Percentiles rank a stretch among this genome's conserved stretches.
phyloP scores from a whole-genome alignment of 176 grass and related monocot genomes.

The Oryza meridionalis region DNA sequence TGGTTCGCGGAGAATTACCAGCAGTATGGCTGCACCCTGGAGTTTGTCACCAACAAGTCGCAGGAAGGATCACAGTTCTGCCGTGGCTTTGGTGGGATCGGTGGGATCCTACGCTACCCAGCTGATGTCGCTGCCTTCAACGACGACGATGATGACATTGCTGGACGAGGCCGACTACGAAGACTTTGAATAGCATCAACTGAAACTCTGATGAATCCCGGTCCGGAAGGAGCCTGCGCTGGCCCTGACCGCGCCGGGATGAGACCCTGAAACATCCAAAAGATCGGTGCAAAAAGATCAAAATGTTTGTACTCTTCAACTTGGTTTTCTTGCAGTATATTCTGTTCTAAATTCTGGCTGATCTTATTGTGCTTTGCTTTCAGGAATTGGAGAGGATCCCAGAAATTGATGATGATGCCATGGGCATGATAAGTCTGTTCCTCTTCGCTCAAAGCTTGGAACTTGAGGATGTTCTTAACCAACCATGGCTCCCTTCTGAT shows the following conservation, averaged over 20 bases:
- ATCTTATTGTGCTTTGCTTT: neutral
- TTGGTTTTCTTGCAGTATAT: neutral
- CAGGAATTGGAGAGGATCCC: slow-evolving; percentile 29
- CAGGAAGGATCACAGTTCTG: slow-evolving; percentile 76
- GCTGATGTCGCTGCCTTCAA: slow-evolving; percentile 38
- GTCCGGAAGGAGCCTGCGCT: slow-evolving; percentile 54
- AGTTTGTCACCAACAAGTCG: slow-evolving; percentile 66
- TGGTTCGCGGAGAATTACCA: slow-evolving; percentile 69
- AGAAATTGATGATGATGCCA: slow-evolving; percentile 12
- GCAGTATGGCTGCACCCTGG: slow-evolving; percentile 55
- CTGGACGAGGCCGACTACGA: slow-evolving; percentile 47
- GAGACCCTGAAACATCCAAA: slow-evolving; percentile 47
- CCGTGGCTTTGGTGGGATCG: slow-evolving; percentile 60
- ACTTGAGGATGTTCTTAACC: slow-evolving; percentile 17
- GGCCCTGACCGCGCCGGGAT: slow-evolving; percentile 22
- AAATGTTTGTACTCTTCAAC: slow-evolving; percentile 13
- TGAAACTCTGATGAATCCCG: slow-evolving; percentile 18
- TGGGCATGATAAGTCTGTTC: neutral
- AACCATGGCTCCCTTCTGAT: slow-evolving; percentile 11
- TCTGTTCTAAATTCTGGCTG: neutral
- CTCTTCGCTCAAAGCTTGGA: slow-evolving; percentile 4
- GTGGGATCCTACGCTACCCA: slow-evolving; percentile 64
- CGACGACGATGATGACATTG: slow-evolving; percentile 46
- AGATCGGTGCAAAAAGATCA: neutral
- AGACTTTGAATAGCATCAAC: slow-evolving; percentile 63